Evolutionary conservation across 257 asterid genomes (phyloP), one percentile per base, ranked within the genome.

Genomic region (Catharanthus roseus): DNA sequence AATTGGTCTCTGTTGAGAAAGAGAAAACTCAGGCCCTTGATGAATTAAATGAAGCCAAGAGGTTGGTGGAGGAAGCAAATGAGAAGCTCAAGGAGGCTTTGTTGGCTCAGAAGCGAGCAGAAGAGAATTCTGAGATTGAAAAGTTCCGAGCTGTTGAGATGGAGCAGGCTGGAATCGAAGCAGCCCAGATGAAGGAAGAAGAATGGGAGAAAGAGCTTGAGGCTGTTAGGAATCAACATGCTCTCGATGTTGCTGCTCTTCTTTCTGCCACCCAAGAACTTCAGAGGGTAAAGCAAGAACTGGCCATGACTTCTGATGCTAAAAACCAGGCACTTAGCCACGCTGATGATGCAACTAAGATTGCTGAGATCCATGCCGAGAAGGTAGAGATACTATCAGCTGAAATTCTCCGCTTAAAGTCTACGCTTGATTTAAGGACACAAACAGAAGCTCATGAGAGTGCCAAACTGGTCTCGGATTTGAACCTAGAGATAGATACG

Each of bases 141-240:
- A 91, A 84, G 74, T 95, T 95, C 66, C 85, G 92, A 60, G 93
- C 96, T 23, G 83, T 91, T 63, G 97, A 95, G 84, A 78, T 91
- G 90, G 97, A 93, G 78, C 96, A 95, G 77, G 90, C 90, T 21
- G 91, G 96, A 71, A 91, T 95, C 29, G 97, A 95, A 80, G 86
- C 91, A 39, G 80, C 87, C 75, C 93, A 88, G 78, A 88, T 76
- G 86, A 91, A 89, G 79, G 96, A 89, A 70, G 96, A 85, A 47
- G 95, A 95, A 78, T 84, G 95, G 92, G 72, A 78, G 84, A 87
- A 80, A 70, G 97, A 89, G 81, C 81, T 91, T 23, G 99, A 91
- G 78, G 81, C 83, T 63, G 87, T 89, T 79, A 85, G 87, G 78
- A 88, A 77, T 44, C 95, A 84, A 84, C 97, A 91, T 70, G 89